Evolutionary conservation across 805 yeast species (phyloP).

Genomic region (Yamadazyma sp.): DNA sequence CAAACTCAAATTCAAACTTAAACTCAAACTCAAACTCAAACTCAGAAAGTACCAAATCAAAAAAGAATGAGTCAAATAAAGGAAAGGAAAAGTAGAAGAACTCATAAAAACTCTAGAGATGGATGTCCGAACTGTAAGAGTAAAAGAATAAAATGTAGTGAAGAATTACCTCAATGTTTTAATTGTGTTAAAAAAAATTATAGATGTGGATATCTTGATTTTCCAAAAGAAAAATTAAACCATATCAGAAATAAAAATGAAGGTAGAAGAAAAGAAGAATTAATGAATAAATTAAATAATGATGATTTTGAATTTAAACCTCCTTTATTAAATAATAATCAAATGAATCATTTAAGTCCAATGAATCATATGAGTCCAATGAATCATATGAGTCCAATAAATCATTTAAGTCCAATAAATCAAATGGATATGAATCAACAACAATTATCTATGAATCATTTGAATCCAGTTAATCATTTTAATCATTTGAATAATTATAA

Average conservation of each 20-base stretch:
- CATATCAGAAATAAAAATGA: slow-evolving; percentile 33
- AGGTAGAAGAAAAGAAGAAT: slow-evolving; percentile 12
- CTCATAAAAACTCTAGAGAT: slow-evolving; percentile 38
- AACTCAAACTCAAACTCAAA: background rate
- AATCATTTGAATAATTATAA: too few species aligned
- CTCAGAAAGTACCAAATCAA: background rate
- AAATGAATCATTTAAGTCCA: background rate
- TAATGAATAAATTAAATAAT: slow-evolving; percentile 3
- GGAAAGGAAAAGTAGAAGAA: slow-evolving; percentile 32
- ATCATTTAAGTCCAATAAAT: too few species aligned
- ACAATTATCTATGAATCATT: too few species aligned
- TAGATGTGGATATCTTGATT: slow-evolving; percentile 42
- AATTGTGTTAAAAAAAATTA: slow-evolving; percentile 36
- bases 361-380: too few species aligned
- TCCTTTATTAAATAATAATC: background rate
- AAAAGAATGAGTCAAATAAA: background rate
- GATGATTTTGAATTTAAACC: slow-evolving; percentile 1
- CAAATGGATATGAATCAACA: too few species aligned
- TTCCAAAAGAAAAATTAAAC: slow-evolving; percentile 34
- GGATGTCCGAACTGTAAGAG: slow-evolving; percentile 45
- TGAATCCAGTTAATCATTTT: background rate
- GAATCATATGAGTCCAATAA: background rate
- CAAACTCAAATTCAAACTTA: too few species aligned
- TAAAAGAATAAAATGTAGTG: slow-evolving; percentile 41
- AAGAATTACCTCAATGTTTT: slow-evolving; percentile 39